These are phyloP conservation scores for Leishmania martiniquensis DNA, from an alignment of 208 protist genomes.

Conservation along the genomic window DNA sequence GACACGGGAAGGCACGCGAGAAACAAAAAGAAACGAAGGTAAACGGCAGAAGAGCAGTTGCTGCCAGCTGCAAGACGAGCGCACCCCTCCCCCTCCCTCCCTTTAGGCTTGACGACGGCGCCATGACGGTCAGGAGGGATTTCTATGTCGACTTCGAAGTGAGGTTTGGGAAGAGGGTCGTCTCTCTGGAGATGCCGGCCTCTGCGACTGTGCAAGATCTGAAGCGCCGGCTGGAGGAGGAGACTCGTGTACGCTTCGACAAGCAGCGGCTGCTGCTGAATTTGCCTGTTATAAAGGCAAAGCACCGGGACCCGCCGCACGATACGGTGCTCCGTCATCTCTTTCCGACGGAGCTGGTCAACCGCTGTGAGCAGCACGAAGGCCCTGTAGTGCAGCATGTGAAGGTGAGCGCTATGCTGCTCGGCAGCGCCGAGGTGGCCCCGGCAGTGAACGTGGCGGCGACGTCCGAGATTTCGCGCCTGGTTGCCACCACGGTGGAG, in stretches of 20 bases:
- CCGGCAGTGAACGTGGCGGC: slow-evolving; percentile 57
- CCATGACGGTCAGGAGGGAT: slow-evolving; percentile 18
- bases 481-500: slow-evolving; percentile 75
- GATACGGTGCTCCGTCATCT: slow-evolving; percentile 41
- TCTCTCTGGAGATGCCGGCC: slow-evolving; percentile 37
- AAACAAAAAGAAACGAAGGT: neutral
- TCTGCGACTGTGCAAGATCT: slow-evolving; percentile 51
- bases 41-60: neutral
- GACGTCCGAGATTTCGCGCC: slow-evolving; percentile 62
- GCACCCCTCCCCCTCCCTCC: neutral
- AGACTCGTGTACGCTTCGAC: slow-evolving; percentile 44
- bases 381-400: slow-evolving; percentile 35
- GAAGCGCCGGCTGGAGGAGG: slow-evolving; percentile 41
- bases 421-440: slow-evolving; percentile 48
- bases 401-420: slow-evolving; percentile 63
- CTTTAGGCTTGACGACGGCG: neutral
- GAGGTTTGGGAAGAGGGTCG: slow-evolving; percentile 32
- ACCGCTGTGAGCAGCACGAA: slow-evolving; percentile 27
- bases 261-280: slow-evolving; percentile 80
- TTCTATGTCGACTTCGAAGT: slow-evolving; percentile 37
- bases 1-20: neutral
- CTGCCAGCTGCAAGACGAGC: neutral
- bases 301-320: slow-evolving; percentile 36
- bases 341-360: slow-evolving; percentile 28
- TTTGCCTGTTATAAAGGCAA: slow-evolving; percentile 52